phyloP scores from a whole-genome alignment of 768 basidiomycete species.

The Tubosaeta sp. region DNA sequence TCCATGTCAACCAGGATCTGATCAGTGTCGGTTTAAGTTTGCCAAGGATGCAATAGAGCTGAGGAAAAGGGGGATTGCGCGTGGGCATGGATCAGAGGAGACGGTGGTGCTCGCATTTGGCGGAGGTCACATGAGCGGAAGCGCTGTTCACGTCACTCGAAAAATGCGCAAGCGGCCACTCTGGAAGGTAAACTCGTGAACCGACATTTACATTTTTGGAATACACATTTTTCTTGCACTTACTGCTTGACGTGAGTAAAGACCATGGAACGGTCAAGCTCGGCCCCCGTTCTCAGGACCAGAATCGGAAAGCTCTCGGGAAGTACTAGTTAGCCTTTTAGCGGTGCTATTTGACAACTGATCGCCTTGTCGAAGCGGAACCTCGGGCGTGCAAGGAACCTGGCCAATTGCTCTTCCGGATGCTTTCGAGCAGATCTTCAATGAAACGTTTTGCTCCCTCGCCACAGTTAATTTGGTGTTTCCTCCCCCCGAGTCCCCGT shows the following conservation, averaged over 20 bases:
- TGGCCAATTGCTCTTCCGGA: conserved; percentile 11
- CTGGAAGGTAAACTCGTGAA: conserved; percentile 76
- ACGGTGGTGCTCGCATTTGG: conserved; percentile 92
- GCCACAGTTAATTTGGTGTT: neutral
- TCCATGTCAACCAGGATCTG: conserved; percentile 50
- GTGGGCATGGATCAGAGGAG: conserved; percentile 72
- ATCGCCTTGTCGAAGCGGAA: conserved; percentile 16
- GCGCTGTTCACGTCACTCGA: conserved; percentile 82
- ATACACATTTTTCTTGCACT: conserved; percentile 20
- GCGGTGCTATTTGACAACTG: conserved; percentile 17
- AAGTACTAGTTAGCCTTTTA: conserved; percentile 29
- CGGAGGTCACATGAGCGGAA: conserved; percentile 60
- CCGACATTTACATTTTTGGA: conserved; percentile 24
- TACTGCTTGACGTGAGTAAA: conserved; percentile 7
- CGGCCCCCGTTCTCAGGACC: conserved; percentile 1
- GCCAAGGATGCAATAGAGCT: conserved; percentile 85
- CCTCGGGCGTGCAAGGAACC: conserved; percentile 2
- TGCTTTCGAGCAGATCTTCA: conserved; percentile 15
- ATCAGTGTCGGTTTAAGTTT: conserved; percentile 87
- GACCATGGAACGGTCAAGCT: neutral
- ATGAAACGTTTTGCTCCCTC: conserved; percentile 10
- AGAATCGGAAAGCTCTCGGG: conserved; percentile 11
- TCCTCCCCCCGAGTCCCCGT: conserved; percentile 29
- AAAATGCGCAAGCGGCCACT: conserved; percentile 82
- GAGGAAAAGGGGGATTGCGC: conserved; percentile 73